Conservation (phyloP, 1,284 basidiomycete species). For the Peniophora sp. region DNA sequence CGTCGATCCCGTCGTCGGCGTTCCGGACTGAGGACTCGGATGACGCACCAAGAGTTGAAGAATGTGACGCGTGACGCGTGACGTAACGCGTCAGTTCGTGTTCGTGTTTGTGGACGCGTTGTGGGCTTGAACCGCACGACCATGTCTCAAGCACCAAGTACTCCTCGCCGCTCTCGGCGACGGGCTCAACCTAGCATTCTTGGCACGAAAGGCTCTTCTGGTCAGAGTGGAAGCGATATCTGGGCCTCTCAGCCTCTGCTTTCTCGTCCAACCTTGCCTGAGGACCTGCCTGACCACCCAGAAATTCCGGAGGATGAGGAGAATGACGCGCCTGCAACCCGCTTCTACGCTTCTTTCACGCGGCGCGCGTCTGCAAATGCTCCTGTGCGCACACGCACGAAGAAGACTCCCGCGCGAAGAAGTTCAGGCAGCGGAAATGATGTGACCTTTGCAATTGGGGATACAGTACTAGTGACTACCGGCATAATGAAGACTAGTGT, state of each 20-base stretch:
- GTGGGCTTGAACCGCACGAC: neutral
- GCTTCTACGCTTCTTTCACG: neutral
- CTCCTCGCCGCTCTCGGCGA: neutral
- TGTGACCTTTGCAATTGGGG: constrained; percentile 44
- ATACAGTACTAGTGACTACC: constrained; percentile 58
- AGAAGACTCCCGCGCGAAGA: constrained; percentile 1
- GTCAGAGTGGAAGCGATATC: neutral
- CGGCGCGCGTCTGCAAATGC: neutral
- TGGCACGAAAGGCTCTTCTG: neutral
- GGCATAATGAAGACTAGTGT: constrained; percentile 46
- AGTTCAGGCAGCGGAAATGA: neutral
- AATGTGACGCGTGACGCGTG: too few relatives aligned
- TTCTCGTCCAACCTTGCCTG: neutral
- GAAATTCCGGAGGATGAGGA: neutral
- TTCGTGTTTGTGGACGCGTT: too few relatives aligned
- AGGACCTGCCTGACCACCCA: neutral
- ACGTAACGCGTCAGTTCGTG: too few relatives aligned
- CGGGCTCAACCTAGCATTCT: neutral
- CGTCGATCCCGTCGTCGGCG: too few relatives aligned
- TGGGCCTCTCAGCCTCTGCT: neutral
- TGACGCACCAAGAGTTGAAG: too few relatives aligned
- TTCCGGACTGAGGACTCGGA: too few relatives aligned
- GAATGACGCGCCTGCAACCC: neutral
- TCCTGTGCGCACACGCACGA: neutral
- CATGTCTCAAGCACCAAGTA: neutral